phyloP scores from a whole-genome alignment of 176 grass and related monocot genomes.

The Neostapfia colusana region DNA sequence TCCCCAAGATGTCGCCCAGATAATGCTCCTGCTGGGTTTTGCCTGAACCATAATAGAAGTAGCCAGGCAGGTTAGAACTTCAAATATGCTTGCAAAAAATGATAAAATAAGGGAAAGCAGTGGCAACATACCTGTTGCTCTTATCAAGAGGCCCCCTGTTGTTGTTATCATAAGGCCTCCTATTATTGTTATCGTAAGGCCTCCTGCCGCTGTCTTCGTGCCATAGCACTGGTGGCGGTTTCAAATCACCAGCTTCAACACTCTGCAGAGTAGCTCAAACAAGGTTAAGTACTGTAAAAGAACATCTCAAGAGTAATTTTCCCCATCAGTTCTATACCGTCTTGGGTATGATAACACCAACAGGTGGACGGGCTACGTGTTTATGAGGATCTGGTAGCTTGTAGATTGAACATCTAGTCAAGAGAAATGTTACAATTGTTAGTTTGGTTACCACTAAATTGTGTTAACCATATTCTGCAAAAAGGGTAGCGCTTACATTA shows the following conservation, averaged over 20 bases:
- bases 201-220: conserved; percentile 66
- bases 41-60: conserved; percentile 63
- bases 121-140: conserved; percentile 30
- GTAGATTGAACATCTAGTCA: conserved; percentile 81
- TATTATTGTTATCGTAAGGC: conserved; percentile 16
- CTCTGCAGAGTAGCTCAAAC: conserved; percentile 47
- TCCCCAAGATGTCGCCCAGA: conserved; percentile 74
- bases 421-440: conserved; percentile 29
- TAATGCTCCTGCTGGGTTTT: conserved; percentile 73
- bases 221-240: conserved; percentile 87
- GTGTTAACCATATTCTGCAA: conserved; percentile 28
- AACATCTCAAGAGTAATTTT: background rate
- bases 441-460: conserved; percentile 19
- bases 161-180: conserved; percentile 48
- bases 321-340: conserved; percentile 50
- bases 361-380: conserved; percentile 71
- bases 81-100: background rate
- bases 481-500: conserved; percentile 53
- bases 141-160: conserved; percentile 3
- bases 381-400: conserved; percentile 92
- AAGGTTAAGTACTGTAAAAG: conserved; percentile 2
- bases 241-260: conserved; percentile 82
- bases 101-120: background rate
- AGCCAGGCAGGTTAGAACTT: conserved; percentile 22
- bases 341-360: conserved; percentile 87